Conservation (phyloP, 2,329 filamentous ascomycete species). For the Xylaria multiplex region DNA sequence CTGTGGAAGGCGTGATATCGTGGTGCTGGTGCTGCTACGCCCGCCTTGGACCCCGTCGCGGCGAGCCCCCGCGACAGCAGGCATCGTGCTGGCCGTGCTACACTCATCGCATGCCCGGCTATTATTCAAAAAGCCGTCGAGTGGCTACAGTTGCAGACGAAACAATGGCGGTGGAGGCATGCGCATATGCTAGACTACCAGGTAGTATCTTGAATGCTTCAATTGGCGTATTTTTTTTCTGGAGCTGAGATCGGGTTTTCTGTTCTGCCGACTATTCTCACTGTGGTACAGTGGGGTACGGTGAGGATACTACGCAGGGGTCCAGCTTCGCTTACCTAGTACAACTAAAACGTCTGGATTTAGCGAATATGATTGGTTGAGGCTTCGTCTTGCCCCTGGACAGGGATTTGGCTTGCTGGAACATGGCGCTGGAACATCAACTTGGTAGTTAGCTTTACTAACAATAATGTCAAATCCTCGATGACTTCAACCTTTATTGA, state of each 20-base stretch:
- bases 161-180: slow-evolving; percentile 18
- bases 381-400: neutral
- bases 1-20: slow-evolving; percentile 61
- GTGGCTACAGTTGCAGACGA: slow-evolving; percentile 38
- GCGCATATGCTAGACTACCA: slow-evolving; percentile 15
- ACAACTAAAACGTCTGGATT: neutral
- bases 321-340: too few relatives aligned
- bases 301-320: too few relatives aligned
- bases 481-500: neutral
- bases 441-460: neutral
- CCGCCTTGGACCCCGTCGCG: slow-evolving; percentile 43
- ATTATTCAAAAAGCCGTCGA: slow-evolving; percentile 36
- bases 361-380: slow-evolving; percentile 13
- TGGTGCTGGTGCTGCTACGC: slow-evolving; percentile 41
- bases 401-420: neutral
- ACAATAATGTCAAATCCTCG: neutral
- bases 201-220: slow-evolving; percentile 31
- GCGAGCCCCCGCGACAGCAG: slow-evolving; percentile 62
- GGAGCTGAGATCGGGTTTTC: slow-evolving; percentile 35
- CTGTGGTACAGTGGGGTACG: too few relatives aligned
- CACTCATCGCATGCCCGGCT: slow-evolving; percentile 60
- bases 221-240: slow-evolving; percentile 45
- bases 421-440: neutral
- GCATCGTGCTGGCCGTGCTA: slow-evolving; percentile 64
- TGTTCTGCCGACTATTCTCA: slow-evolving; percentile 32